phyloP scores from a whole-genome alignment of 1,284 basidiomycete genomes.

The Ganoderma multipileum region DNA sequence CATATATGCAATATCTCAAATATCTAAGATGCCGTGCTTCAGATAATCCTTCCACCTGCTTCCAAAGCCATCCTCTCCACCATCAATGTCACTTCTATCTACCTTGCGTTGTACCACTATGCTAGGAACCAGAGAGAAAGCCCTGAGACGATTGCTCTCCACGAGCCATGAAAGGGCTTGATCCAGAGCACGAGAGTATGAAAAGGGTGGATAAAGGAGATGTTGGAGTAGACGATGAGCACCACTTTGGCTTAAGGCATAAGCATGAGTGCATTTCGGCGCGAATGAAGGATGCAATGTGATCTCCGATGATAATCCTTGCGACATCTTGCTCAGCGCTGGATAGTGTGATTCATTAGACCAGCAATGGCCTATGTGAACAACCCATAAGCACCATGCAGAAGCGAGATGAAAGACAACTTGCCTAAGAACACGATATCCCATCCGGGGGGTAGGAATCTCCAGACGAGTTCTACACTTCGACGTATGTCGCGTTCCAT shows the following conservation, averaged over 20 bases:
- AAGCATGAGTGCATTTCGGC: constrained; percentile 77
- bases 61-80: constrained; percentile 50
- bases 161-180: constrained; percentile 79
- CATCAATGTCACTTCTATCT: constrained; percentile 56
- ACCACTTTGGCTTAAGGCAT: constrained; percentile 60
- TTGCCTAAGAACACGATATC: constrained; percentile 79
- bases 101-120: constrained; percentile 68
- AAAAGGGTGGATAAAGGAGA: constrained; percentile 67
- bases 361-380: constrained; percentile 70
- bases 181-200: constrained; percentile 79
- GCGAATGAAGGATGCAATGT: constrained; percentile 58
- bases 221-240: constrained; percentile 61
- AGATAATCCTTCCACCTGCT: constrained; percentile 63
- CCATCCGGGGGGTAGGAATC: constrained; percentile 67
- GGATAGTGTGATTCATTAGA: constrained; percentile 59
- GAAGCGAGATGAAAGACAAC: constrained; percentile 23
- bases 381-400: constrained; percentile 1
- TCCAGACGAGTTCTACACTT: constrained; percentile 61
- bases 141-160: constrained; percentile 55
- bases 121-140: constrained; percentile 70
- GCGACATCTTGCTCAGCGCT: constrained; percentile 30
- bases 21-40: constrained; percentile 52
- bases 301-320: constrained; percentile 2
- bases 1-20: not conserved
- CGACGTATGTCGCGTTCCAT: constrained; percentile 71